A percentile compares a stretch with the other conserved stretches of the same genome.
These are phyloP conservation scores for Phytophthora pini DNA, from an alignment of 352 stramenopile genomes.

Conservation along the genomic window DNA sequence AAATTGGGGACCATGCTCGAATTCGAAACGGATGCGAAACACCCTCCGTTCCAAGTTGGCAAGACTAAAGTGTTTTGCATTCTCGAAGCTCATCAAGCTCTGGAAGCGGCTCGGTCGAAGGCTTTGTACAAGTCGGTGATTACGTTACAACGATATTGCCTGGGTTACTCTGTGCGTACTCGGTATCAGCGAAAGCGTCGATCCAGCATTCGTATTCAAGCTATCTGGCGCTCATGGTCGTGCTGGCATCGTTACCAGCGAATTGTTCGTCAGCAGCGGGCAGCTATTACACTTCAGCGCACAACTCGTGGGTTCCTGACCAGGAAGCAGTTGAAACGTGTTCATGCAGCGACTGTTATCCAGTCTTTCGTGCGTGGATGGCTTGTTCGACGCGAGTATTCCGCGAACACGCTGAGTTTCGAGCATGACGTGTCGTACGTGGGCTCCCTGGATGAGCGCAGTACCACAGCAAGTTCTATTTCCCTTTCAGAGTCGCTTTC, in stretches of 20 bases:
- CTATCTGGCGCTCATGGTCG: constrained; percentile 53
- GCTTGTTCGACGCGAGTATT: constrained; percentile 81
- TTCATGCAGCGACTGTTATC: constrained; percentile 62
- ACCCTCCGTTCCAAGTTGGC: constrained; percentile 78
- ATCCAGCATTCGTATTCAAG: constrained; percentile 61
- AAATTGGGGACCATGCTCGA: constrained; percentile 47
- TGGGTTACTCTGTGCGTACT: constrained; percentile 60
- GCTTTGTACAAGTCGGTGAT: constrained; percentile 78
- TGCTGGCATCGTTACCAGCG: constrained; percentile 57
- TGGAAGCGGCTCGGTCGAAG: constrained; percentile 66
- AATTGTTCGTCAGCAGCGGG: constrained; percentile 45
- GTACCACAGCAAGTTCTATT: constrained; percentile 53
- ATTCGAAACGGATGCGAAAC: constrained; percentile 47
- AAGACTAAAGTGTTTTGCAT: constrained; percentile 88
- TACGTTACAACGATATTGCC: constrained; percentile 76
- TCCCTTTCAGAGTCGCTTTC: constrained; percentile 61
- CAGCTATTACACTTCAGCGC: constrained; percentile 62
- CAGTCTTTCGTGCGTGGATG: constrained; percentile 85
- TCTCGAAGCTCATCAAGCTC: constrained; percentile 66
- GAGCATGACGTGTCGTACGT: constrained; percentile 82
- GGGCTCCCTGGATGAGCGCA: constrained; percentile 62
- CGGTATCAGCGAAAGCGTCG: constrained; percentile 59
- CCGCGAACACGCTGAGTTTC: constrained; percentile 81
- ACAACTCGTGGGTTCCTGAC: constrained; percentile 52
- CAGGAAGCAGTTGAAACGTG: constrained; percentile 47